Percentiles rank a stretch among this genome's conserved stretches.
Evolutionary conservation across 2,329 filamentous ascomycete species (phyloP).

Genomic region (Paecilomyces dactylethromorphus): DNA sequence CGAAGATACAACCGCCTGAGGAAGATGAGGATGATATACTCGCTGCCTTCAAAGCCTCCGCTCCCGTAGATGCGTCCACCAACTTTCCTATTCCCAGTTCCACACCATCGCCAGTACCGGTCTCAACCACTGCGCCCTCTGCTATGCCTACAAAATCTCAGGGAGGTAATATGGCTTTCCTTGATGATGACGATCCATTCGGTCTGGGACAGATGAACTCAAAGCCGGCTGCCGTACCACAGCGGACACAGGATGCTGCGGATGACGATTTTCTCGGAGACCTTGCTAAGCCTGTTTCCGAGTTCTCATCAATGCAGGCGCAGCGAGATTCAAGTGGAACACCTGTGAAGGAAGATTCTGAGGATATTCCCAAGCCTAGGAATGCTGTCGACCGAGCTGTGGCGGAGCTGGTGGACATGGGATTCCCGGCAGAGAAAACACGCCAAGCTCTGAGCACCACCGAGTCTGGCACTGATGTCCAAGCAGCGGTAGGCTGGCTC

Average conservation of each 20-base stretch:
- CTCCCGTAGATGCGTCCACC: constrained; percentile 54
- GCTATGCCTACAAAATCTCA: constrained; percentile 8
- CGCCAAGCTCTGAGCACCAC: constrained; percentile 72
- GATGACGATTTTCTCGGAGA: constrained; percentile 61
- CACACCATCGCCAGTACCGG: constrained; percentile 21
- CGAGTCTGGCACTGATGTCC: constrained; percentile 70
- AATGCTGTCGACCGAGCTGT: constrained; percentile 69
- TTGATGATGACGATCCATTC: constrained; percentile 75
- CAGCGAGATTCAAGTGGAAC: constrained; percentile 12
- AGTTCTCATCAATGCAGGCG: constrained; percentile 34
- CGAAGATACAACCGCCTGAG: constrained; percentile 43
- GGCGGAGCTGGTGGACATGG: constrained; percentile 88
- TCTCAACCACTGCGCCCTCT: constrained; percentile 7
- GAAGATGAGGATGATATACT: constrained; percentile 54
- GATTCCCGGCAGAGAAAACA: constrained; percentile 82
- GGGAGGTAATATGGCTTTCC: constrained; percentile 30
- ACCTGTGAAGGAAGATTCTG: constrained; percentile 8
- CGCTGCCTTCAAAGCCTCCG: constrained; percentile 54
- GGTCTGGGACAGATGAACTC: constrained; percentile 62
- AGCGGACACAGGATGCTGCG: constrained; percentile 37
- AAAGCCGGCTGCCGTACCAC: constrained; percentile 42
- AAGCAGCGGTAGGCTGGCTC: constrained; percentile 81
- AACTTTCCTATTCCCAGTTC: constrained; percentile 47
- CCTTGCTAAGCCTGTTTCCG: constrained; percentile 53
- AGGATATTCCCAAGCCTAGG: constrained; percentile 18